These are phyloP conservation scores for Alisma plantagoaquatica DNA, from an alignment of 106 monocot species.

Conservation along the genomic window DNA sequence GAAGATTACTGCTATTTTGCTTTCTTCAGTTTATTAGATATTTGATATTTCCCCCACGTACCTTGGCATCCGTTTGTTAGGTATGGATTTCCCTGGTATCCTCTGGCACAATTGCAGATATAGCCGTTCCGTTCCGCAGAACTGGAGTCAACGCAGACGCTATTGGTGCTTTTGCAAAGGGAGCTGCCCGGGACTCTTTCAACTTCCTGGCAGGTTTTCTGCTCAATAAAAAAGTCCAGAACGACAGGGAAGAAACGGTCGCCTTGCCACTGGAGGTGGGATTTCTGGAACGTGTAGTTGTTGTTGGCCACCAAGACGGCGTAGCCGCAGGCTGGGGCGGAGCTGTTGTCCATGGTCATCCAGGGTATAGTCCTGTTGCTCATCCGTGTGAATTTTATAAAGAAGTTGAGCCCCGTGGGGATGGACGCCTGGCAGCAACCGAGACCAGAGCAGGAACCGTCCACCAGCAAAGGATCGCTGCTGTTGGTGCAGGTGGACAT, in stretches of 20 bases:
- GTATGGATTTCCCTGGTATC: slow-evolving; percentile 3
- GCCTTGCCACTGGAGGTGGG: not conserved
- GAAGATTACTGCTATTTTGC: too few relatives aligned
- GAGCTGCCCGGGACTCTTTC: not conserved
- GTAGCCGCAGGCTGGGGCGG: not conserved
- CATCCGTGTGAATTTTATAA: not conserved
- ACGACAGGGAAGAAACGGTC: not conserved
- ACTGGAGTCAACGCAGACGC: not conserved
- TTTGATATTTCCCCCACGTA: too few relatives aligned
- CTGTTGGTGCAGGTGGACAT: not conserved
- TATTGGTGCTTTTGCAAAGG: slow-evolving; percentile 4
- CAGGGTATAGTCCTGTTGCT: too few relatives aligned
- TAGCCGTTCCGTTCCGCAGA: not conserved
- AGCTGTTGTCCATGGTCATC: too few relatives aligned
- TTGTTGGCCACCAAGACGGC: slow-evolving; percentile 1
- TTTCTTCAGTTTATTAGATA: too few relatives aligned
- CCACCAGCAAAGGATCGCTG: not conserved
- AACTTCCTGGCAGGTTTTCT: not conserved
- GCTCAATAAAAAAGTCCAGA: not conserved
- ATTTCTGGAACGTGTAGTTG: not conserved
- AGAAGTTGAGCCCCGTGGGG: not conserved
- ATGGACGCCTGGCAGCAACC: slow-evolving; percentile 3
- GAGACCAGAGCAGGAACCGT: slow-evolving; percentile 2
- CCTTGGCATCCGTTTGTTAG: slow-evolving; percentile 2
- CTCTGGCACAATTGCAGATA: not conserved